These are phyloP conservation scores for Trichoderma guizhouense DNA, from an alignment of 2,329 filamentous ascomycete genomes.

Conservation along the genomic window DNA sequence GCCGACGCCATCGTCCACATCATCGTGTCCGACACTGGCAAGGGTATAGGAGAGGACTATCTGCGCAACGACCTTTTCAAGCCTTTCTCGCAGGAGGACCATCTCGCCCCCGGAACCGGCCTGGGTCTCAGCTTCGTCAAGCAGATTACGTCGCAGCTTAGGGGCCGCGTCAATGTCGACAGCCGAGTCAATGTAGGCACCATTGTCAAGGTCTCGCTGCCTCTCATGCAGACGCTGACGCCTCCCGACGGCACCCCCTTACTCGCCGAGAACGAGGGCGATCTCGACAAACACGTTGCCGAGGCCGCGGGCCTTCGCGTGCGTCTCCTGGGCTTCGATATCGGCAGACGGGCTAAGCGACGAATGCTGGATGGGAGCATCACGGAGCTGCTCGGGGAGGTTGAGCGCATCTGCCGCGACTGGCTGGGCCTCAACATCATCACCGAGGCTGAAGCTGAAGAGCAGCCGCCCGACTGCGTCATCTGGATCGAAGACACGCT, in stretches of 20 bases:
- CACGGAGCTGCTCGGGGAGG: neutral
- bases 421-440: constrained; percentile 35
- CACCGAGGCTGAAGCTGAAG: constrained; percentile 10
- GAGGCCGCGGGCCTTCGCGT: constrained; percentile 32
- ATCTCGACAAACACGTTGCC: constrained; percentile 28
- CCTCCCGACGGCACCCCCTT: neutral
- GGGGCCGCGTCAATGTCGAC: constrained; percentile 56
- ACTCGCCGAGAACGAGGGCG: constrained; percentile 23
- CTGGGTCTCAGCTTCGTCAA: constrained; percentile 65
- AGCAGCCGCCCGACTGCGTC: constrained; percentile 27
- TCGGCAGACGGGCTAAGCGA: neutral
- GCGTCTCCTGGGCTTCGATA: constrained; percentile 26
- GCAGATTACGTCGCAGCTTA: constrained; percentile 54
- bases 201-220: constrained; percentile 33
- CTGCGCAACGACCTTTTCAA: constrained; percentile 58
- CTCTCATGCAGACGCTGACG: constrained; percentile 22
- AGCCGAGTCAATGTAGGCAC: constrained; percentile 40
- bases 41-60: constrained; percentile 63
- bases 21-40: constrained; percentile 61
- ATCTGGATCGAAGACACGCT: constrained; percentile 21
- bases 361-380: constrained; percentile 8
- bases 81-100: constrained; percentile 63
- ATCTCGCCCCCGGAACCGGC: constrained; percentile 57
- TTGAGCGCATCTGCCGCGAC: constrained; percentile 27
- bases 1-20: constrained; percentile 31